Base-by-base conservation (phyloP, 345 rosid species). In the Boechera retrofracta region DNA sequence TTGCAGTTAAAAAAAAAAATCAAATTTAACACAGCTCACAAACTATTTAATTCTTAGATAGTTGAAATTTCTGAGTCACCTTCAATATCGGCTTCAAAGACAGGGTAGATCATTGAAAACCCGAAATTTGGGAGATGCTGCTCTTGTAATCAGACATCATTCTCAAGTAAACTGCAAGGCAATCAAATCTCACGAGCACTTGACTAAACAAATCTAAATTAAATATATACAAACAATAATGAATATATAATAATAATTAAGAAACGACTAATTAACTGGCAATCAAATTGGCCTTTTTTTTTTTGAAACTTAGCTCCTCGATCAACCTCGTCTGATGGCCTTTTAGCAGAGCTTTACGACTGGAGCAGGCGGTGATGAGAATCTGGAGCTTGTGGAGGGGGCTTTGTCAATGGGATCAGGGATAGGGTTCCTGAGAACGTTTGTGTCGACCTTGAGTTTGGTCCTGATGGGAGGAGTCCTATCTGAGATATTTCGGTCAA, bases 351-450 rank as follows among this genome's bases (percentile, higher is more conserved):
- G 35, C 18, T 12, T 62, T 7, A 12, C 2, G 33, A 62, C 45
- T 36, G 9, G 47, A 38, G 29, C 65, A 60, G 51, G 7, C 10
- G 68, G 13, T 28, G 24, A 63, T 28, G 13, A 26, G 52, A 42
- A 1, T 7, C 36, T 63, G 12, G 5, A 52, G 59, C 42, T 65
- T 48, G 18, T 5, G 31, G 57, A 16, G 10, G 35, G 21, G 13
- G 35, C 15, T 67, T 67, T 36, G 61, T 52, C 72, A 36, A 4
- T 21, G 2, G 39, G 56, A 7, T 51, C 51, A 33, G 71, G 58
- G 57, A 12, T 63, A 42, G 18, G 52, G 24, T 26, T 67, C 48
- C 7, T 51, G 33, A 49, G 48, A 67, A 36, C 21, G 5, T 51
- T 51, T 51, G 59, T 21, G 45, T 12, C 13, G 47, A 51, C 21